These are phyloP conservation scores for Balamuthia mandrillaris DNA, from an alignment of 208 protist genomes.

Conservation along the genomic window DNA sequence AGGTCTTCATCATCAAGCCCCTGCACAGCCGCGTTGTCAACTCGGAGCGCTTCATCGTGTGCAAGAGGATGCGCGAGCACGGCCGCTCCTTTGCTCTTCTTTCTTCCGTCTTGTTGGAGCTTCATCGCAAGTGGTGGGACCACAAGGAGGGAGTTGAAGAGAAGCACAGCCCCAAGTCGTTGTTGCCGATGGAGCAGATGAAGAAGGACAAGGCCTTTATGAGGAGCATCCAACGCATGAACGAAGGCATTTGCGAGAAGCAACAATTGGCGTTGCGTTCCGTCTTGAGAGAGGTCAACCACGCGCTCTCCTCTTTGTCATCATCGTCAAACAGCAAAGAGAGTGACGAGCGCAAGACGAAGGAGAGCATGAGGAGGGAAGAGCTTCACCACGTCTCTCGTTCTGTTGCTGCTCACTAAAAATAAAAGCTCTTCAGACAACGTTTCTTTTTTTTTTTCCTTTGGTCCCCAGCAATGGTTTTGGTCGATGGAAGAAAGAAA, in stretches of 20 bases:
- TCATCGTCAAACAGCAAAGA: too few species aligned
- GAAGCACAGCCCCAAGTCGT: background rate
- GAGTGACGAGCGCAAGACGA: too few species aligned
- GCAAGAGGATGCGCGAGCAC: conserved; percentile 39
- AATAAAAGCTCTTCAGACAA: too few species aligned
- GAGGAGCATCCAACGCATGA: background rate
- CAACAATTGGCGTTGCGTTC: background rate
- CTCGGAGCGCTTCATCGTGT: conserved; percentile 83
- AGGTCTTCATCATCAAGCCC: conserved; percentile 83
- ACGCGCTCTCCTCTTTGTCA: too few species aligned
- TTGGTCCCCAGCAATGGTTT: too few species aligned
- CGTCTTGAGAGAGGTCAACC: background rate
- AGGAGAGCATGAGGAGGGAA: too few species aligned
- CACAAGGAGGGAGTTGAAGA: too few species aligned
- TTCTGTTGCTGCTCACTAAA: too few species aligned
- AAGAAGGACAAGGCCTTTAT: background rate
- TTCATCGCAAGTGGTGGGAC: conserved; percentile 22
- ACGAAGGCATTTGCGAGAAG: conserved; percentile 3
- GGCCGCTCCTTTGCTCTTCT: background rate
- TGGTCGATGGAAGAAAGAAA: too few species aligned
- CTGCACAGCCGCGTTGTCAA: conserved; percentile 83
- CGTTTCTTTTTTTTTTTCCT: too few species aligned
- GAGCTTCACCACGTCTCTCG: too few species aligned
- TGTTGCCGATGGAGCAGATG: conserved; percentile 1
- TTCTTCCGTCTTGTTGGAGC: background rate